Evolutionary conservation across 2,329 filamentous ascomycete species (phyloP).

Genomic region (Diaporthe batatas): DNA sequence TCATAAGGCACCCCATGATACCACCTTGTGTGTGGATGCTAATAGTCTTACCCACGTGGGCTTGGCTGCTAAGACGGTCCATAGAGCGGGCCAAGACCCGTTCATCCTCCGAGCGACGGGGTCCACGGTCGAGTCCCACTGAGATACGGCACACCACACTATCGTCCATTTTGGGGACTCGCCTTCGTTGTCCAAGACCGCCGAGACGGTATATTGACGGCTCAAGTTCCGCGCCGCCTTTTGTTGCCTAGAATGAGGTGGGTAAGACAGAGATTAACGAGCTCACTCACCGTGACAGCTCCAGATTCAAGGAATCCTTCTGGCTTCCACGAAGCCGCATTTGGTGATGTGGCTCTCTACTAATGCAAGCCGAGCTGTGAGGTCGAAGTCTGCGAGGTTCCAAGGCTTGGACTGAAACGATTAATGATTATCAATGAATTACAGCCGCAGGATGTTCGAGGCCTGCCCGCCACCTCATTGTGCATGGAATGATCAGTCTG

Average conservation of each 20-base stretch:
- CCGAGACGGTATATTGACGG: background rate
- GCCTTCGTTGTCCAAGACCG: background rate
- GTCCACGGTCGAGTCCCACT: background rate
- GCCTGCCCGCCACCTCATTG: constrained; percentile 32
- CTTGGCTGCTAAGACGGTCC: background rate
- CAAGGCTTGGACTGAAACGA: background rate
- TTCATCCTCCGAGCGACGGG: background rate
- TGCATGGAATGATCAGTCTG: constrained; percentile 34
- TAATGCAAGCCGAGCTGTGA: background rate
- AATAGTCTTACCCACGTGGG: constrained; percentile 5
- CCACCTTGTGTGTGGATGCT: background rate
- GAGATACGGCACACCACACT: background rate
- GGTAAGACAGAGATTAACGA: constrained; percentile 37
- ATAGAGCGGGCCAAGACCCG: background rate
- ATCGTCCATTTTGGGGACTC: background rate
- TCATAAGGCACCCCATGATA: background rate
- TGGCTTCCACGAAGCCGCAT: background rate
- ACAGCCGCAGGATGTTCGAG: constrained; percentile 19
- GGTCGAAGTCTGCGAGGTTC: background rate
- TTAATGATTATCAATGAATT: background rate
- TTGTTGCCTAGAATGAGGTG: constrained; percentile 9
- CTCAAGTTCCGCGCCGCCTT: background rate
- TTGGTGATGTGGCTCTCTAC: background rate
- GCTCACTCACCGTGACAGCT: constrained; percentile 6
- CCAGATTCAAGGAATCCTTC: constrained; percentile 8